Evolutionary conservation across 1,139 yeast species (phyloP).

Genomic region (Citeromyces hawaiiensis): DNA sequence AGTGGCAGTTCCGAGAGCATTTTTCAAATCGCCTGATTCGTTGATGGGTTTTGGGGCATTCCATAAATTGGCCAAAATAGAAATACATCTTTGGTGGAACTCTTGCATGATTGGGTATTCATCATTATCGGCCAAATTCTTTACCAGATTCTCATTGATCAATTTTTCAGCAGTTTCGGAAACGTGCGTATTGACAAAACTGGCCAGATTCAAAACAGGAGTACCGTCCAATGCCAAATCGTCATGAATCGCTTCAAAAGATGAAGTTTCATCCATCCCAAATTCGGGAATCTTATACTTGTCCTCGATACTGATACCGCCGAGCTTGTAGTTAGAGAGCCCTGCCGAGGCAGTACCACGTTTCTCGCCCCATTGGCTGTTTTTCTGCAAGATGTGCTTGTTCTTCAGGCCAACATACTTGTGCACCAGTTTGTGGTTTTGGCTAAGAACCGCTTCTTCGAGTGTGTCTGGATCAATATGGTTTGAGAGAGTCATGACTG

Average conservation of each 20-base stretch:
- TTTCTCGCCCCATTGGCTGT: not conserved
- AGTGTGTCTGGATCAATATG: slow-evolving; percentile 26
- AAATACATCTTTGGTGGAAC: slow-evolving; percentile 68
- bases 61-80: slow-evolving; percentile 75
- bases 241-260: slow-evolving; percentile 54
- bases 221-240: slow-evolving; percentile 75
- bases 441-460: slow-evolving; percentile 20
- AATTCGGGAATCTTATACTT: slow-evolving; percentile 43
- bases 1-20: slow-evolving; percentile 77
- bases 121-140: slow-evolving; percentile 86
- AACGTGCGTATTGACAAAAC: slow-evolving; percentile 71
- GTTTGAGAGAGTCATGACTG: slow-evolving; percentile 24
- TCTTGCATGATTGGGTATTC: slow-evolving; percentile 84
- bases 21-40: slow-evolving; percentile 11
- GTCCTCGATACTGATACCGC: slow-evolving; percentile 15
- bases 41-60: slow-evolving; percentile 35
- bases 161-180: slow-evolving; percentile 38
- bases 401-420: slow-evolving; percentile 6
- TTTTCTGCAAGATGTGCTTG: slow-evolving; percentile 3
- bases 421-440: slow-evolving; percentile 13
- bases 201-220: slow-evolving; percentile 76
- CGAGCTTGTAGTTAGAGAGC: not conserved
- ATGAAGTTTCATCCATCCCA: slow-evolving; percentile 37
- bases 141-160: slow-evolving; percentile 58
- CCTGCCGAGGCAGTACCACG: not conserved